These are phyloP conservation scores for Oemleria cerasiformis DNA, from an alignment of 306 rosid genomes.

Conservation along the genomic window DNA sequence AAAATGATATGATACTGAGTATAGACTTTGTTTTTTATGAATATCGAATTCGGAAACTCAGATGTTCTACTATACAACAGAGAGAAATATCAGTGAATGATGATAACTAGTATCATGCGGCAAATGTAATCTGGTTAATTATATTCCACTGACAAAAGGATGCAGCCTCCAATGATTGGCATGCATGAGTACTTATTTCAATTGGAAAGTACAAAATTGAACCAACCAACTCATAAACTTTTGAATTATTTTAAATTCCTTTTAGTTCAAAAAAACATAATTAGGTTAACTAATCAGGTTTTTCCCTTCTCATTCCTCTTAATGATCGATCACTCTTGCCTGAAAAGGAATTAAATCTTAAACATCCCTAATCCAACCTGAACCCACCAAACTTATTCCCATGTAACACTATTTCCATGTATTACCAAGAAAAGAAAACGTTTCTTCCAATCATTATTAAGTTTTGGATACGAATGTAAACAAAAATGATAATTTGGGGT, in stretches of 20 bases:
- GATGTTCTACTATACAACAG: no score
- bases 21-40: no score
- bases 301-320: not conserved
- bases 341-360: not conserved
- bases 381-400: not conserved
- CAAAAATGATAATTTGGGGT: not conserved
- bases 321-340: not conserved
- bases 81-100: no score
- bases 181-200: conserved; percentile 14
- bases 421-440: not conserved
- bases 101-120: no score
- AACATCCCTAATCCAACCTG: not conserved
- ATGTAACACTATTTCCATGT: not conserved
- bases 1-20: no score
- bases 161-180: no score
- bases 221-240: not conserved
- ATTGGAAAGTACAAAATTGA: conserved; percentile 2
- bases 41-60: no score
- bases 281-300: not conserved
- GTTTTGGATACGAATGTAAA: not conserved
- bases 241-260: not conserved
- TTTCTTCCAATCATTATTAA: not conserved
- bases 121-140: no score
- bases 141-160: no score
- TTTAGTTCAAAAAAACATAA: not conserved